Evolutionary conservation across 176 grass and related monocot species (phyloP).

Genomic region (Oryza glaberrima): DNA sequence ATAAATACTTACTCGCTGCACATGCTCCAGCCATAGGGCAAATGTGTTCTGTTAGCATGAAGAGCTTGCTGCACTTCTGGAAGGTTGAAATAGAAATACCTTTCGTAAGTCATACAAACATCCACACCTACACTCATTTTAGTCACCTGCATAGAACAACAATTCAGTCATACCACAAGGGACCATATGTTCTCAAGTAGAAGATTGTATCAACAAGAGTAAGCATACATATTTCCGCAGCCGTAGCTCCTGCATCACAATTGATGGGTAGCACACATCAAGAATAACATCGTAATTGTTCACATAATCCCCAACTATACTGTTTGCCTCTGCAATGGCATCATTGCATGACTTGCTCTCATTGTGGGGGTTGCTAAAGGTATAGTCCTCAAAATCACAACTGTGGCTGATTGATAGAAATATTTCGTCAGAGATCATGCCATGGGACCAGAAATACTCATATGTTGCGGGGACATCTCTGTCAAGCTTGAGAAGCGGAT

Average conservation of each 20-base stretch:
- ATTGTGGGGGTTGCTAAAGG: constrained; percentile 63
- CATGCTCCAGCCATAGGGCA: constrained; percentile 90
- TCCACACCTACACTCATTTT: constrained; percentile 86
- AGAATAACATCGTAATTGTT: constrained; percentile 91
- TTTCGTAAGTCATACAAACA: constrained; percentile 92
- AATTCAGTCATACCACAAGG: neutral
- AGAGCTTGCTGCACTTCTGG: constrained; percentile 92
- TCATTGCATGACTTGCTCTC: constrained; percentile 83
- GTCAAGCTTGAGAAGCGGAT: constrained; percentile 91
- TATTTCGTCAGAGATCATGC: constrained; percentile 97
- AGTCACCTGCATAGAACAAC: constrained; percentile 55
- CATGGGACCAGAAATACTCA: constrained; percentile 98
- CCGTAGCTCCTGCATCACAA: constrained; percentile 87
- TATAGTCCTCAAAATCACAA: constrained; percentile 96
- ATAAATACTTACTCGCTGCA: constrained; percentile 82
- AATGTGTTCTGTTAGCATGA: constrained; percentile 87
- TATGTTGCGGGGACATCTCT: constrained; percentile 86
- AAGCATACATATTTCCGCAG: constrained; percentile 89
- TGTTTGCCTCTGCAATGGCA: constrained; percentile 68
- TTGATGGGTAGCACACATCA: constrained; percentile 94
- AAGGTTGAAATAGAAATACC: constrained; percentile 89
- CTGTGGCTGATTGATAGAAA: constrained; percentile 71
- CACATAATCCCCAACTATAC: constrained; percentile 78
- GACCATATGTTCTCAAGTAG: constrained; percentile 11
- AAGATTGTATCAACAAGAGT: neutral